Evolutionary conservation across 805 yeast species (phyloP), one percentile per base, ranked within the genome.

Genomic region (Dipodascopsis uninucleata): DNA sequence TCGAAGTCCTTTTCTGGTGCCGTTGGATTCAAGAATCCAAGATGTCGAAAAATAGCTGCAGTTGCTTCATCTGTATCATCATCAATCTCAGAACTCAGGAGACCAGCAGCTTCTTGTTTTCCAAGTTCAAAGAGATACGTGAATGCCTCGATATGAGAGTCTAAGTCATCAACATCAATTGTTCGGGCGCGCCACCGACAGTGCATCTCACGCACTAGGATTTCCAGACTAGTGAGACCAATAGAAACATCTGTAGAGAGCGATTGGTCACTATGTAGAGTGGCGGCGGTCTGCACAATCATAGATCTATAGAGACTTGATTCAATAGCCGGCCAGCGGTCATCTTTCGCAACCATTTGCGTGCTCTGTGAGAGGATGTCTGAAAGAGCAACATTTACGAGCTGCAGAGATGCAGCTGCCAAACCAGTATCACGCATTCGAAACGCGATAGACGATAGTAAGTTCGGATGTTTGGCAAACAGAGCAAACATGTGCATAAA

Each of bases 341-440:
- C n/a, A n/a, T n/a, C n/a, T n/a, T n/a, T n/a, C n/a, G n/a, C n/a
- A n/a, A n/a, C n/a, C n/a, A n/a, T n/a, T n/a, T n/a, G n/a, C n/a
- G n/a, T n/a, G n/a, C n/a, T n/a, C n/a, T n/a, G n/a, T n/a, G 20
- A 23, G 31, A 42, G 26, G 28, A 46, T 32, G 26, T 38, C 51
- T 8, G 31, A 17, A 12, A 43, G 6, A 7, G 41, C 9, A 7
- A 23, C 14, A 21, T 47, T 47, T n/a, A 47, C 17, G 20, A 43
- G 38, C 2, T 22, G 38, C 37, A 47, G 29, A 2, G 39, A 14
- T 1, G 41, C 14, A 21, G 25, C 9, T 16, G n/a, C n/a, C n/a
- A n/a, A n/a, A n/a, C n/a, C n/a, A n/a, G n/a, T n/a, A n/a, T n/a
- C n/a, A n/a, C n/a, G n/a, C n/a, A n/a, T n/a, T n/a, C n/a, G n/a